Conservation (phyloP, 768 basidiomycete genomes). For the Panaeolus papilionaceus region DNA sequence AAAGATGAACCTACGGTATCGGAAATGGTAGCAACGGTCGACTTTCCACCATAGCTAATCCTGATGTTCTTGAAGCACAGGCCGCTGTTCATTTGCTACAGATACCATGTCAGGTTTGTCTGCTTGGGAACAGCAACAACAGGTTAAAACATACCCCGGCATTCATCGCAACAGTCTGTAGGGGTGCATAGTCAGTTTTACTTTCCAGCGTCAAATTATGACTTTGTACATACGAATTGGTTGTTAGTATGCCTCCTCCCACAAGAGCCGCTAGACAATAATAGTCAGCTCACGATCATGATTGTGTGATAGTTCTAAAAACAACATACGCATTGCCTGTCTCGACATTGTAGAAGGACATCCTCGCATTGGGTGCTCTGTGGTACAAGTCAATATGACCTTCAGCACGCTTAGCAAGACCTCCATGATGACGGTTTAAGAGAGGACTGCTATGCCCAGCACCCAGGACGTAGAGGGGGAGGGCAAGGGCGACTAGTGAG, state of each 20-base stretch:
- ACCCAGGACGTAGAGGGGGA: constrained; percentile 44
- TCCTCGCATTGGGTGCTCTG: constrained; percentile 45
- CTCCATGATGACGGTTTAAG: constrained; percentile 48
- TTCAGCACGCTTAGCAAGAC: constrained; percentile 53
- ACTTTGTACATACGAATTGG: constrained; percentile 34
- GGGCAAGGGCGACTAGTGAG: constrained; percentile 38
- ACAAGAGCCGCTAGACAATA: constrained; percentile 36
- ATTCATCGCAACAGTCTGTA: constrained; percentile 60
- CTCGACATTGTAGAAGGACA: constrained; percentile 57
- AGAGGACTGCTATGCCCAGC: constrained; percentile 34
- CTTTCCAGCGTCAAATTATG: not conserved
- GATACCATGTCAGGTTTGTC: constrained; percentile 16
- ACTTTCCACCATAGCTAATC: constrained; percentile 65
- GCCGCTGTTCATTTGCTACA: constrained; percentile 61
- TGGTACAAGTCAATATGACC: constrained; percentile 47
- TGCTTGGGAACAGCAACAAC: constrained; percentile 14
- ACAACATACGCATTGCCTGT: constrained; percentile 33
- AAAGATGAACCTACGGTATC: constrained; percentile 56
- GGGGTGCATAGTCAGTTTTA: not conserved
- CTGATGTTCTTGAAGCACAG: constrained; percentile 67
- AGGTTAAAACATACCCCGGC: constrained; percentile 35
- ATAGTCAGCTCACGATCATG: constrained; percentile 10
- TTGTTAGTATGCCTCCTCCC: constrained; percentile 32
- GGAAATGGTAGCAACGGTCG: constrained; percentile 59
- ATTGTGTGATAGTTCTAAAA: constrained; percentile 16